Percentiles rank a stretch among this genome's conserved stretches.
Evolutionary conservation across 2,329 filamentous ascomycete species (phyloP).

Genomic region (Catunica adiposa): DNA sequence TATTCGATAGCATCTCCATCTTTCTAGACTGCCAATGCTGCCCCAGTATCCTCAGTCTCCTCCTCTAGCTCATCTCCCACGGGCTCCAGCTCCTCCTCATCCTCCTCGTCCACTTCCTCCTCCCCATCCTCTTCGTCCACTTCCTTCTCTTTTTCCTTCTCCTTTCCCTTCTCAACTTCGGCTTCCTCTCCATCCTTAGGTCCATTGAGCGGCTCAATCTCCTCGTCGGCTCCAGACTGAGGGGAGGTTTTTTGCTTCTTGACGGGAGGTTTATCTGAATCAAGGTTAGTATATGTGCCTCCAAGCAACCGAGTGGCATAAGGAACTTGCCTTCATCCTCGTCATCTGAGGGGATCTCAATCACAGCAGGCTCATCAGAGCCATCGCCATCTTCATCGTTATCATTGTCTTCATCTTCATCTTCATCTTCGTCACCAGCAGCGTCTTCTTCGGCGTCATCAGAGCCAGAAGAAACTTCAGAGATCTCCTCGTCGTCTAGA

Average conservation of each 20-base stretch:
- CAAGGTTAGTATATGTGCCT: neutral
- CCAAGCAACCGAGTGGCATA: neutral
- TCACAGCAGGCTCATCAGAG: conserved; percentile 22
- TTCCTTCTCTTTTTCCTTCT: too few species aligned
- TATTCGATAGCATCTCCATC: too few species aligned
- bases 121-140: conserved; percentile 16
- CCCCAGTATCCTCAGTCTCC: conserved; percentile 17
- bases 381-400: conserved; percentile 25
- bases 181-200: neutral
- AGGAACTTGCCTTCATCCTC: conserved; percentile 14
- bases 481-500: neutral
- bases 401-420: conserved; percentile 26
- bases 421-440: conserved; percentile 27
- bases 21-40: too few species aligned
- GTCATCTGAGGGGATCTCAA: conserved; percentile 19
- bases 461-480: neutral
- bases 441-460: conserved; percentile 12
- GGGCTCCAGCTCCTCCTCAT: conserved; percentile 15
- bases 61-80: conserved; percentile 19
- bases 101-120: conserved; percentile 17
- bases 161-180: too few species aligned
- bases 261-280: conserved; percentile 23
- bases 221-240: conserved; percentile 11
- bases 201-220: neutral
- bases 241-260: conserved; percentile 35